Evolutionary conservation across 177 flowering plant genomes (phyloP).

Genomic region (Vitis hybrid): DNA sequence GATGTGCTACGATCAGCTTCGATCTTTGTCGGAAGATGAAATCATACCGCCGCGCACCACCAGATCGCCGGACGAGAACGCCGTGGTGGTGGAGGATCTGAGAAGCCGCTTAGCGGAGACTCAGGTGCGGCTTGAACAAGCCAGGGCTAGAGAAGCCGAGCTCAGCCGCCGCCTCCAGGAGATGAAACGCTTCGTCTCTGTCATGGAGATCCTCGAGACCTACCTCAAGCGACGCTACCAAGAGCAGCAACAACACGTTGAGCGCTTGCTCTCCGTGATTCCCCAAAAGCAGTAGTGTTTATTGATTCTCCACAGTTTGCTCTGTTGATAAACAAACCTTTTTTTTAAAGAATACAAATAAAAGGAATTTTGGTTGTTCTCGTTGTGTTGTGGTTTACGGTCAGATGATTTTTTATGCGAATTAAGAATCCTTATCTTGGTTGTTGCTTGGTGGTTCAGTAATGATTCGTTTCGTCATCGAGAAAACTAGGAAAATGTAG

Average conservation of each 20-base stretch:
- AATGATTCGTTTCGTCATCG: no score
- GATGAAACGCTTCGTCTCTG: slow-evolving; percentile 69
- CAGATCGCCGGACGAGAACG: slow-evolving; percentile 15
- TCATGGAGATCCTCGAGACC: slow-evolving; percentile 69
- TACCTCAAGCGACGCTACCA: slow-evolving; percentile 47
- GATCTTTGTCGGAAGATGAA: slow-evolving; percentile 18
- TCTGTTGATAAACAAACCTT: no score
- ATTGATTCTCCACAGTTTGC: background rate
- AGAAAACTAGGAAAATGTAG: no score
- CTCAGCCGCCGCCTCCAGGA: slow-evolving; percentile 58
- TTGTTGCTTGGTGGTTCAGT: no score
- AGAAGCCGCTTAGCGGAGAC: slow-evolving; percentile 60
- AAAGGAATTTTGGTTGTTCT: no score
- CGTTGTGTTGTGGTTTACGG: no score
- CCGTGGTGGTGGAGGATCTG: slow-evolving; percentile 34
- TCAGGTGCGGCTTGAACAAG: slow-evolving; percentile 56
- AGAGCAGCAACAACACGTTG: slow-evolving; percentile 41
- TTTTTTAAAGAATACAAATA: no score
- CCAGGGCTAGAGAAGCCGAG: slow-evolving; percentile 77
- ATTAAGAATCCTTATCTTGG: no score
- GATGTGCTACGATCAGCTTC: slow-evolving; percentile 51
- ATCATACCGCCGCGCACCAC: slow-evolving; percentile 2
- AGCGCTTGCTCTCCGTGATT: slow-evolving; percentile 28
- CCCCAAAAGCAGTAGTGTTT: slow-evolving; percentile 2
- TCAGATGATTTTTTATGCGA: no score